Evolutionary conservation across 176 grass and related monocot genomes (phyloP).

Genomic region (Zizania latifolia): DNA sequence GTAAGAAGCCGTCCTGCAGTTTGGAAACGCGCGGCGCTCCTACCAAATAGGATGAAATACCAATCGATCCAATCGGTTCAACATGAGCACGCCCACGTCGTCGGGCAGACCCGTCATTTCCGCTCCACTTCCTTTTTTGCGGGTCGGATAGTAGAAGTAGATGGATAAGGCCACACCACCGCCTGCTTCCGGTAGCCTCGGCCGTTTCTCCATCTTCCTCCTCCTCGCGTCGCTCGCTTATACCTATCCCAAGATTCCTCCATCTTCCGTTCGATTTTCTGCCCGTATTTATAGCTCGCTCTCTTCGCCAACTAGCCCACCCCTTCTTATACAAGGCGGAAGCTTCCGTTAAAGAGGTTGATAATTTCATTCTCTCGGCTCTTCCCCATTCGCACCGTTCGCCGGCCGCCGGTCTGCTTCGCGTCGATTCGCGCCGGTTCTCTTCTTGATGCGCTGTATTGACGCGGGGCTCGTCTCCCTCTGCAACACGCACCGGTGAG

Average conservation of each 20-base stretch:
- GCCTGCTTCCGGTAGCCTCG: conserved; percentile 21
- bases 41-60: too few relatives aligned
- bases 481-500: conserved; percentile 17
- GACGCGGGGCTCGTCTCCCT: conserved; percentile 12
- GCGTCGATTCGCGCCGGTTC: not conserved
- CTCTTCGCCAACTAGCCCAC: not conserved
- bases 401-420: not conserved
- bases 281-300: conserved; percentile 9
- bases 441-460: conserved; percentile 31
- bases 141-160: too few relatives aligned
- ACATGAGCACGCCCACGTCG: conserved; percentile 19
- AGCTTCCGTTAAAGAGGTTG: conserved; percentile 17
- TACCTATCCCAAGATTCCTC: too few relatives aligned
- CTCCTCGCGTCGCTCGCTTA: not conserved
- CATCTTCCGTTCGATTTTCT: not conserved
- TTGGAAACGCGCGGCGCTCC: too few relatives aligned
- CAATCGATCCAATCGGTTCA: not conserved
- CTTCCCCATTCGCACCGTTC: not conserved
- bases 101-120: conserved; percentile 23
- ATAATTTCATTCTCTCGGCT: not conserved
- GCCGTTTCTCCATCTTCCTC: not conserved
- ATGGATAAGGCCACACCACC: conserved; percentile 43
- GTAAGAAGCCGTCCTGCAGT: too few relatives aligned
- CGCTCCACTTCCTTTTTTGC: not conserved
- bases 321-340: conserved; percentile 40